Evolutionary conservation across 768 basidiomycete genomes (phyloP).

Genomic region (Pleurotus sapidus): DNA sequence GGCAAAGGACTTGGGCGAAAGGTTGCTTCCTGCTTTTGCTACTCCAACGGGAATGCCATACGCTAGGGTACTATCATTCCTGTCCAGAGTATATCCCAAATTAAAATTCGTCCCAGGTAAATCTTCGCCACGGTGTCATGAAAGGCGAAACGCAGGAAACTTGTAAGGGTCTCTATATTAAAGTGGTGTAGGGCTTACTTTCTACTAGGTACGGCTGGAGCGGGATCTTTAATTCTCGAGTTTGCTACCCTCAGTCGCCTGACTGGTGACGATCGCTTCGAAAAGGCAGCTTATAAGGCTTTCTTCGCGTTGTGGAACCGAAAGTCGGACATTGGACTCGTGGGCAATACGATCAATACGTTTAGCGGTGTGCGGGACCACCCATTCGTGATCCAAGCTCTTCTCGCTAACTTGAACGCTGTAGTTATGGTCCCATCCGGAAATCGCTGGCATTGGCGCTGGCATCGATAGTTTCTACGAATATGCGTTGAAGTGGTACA

Average conservation of each 20-base stretch:
- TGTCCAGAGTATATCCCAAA: not conserved
- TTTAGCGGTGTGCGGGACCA: conserved; percentile 64
- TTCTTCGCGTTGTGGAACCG: conserved; percentile 95
- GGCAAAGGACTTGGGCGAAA: conserved; percentile 83
- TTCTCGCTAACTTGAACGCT: conserved; percentile 4
- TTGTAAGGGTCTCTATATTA: conserved; percentile 40
- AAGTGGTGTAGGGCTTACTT: conserved; percentile 3
- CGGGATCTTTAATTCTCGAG: conserved; percentile 90
- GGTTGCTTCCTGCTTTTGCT: conserved; percentile 87
- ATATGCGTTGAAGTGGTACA: conserved; percentile 91
- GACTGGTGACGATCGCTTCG: conserved; percentile 87
- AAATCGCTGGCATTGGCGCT: conserved; percentile 82
- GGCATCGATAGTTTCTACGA: conserved; percentile 97
- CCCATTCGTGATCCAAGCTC: not conserved
- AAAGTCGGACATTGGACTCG: conserved; percentile 76
- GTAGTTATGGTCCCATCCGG: conserved; percentile 74
- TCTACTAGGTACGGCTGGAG: conserved; percentile 79
- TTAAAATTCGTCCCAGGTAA: conserved; percentile 49
- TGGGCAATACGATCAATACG: conserved; percentile 88
- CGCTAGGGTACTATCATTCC: conserved; percentile 61
- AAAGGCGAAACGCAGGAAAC: conserved; percentile 80
- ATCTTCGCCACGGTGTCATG: conserved; percentile 75
- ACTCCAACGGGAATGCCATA: conserved; percentile 92
- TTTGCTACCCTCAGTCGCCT: conserved; percentile 91
- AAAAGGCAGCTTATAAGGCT: conserved; percentile 84